These are phyloP conservation scores for Carallia pectinifolia DNA, from an alignment of 345 rosid genomes.

Conservation along the genomic window DNA sequence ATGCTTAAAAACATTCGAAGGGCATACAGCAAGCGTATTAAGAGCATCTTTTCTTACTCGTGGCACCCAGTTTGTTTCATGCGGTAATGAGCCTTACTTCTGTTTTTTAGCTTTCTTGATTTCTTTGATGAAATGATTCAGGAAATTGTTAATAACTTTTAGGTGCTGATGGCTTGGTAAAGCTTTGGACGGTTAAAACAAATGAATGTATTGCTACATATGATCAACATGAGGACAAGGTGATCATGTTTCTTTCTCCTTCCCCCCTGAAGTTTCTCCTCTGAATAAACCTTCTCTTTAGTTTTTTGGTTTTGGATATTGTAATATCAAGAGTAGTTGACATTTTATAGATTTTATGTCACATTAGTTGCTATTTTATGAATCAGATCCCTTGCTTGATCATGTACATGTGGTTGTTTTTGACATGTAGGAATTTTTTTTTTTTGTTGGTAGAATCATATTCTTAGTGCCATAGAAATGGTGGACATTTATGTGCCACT, in stretches of 20 bases:
- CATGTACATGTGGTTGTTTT: too few relatives aligned
- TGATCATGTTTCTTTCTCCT: slow-evolving; percentile 12
- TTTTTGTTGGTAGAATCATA: too few relatives aligned
- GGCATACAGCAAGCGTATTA: slow-evolving; percentile 87
- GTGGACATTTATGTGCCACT: too few relatives aligned
- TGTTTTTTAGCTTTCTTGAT: slow-evolving; percentile 13
- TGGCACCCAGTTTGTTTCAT: slow-evolving; percentile 87
- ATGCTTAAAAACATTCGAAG: slow-evolving; percentile 96
- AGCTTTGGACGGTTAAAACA: slow-evolving; percentile 83
- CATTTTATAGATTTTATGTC: background rate
- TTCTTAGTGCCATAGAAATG: too few relatives aligned
- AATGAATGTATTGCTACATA: slow-evolving; percentile 89
- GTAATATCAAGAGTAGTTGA: background rate
- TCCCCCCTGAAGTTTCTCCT: background rate
- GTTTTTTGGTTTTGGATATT: slow-evolving; percentile 1
- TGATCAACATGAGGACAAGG: slow-evolving; percentile 96
- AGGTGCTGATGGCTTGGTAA: slow-evolving; percentile 97
- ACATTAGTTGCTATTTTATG: too few relatives aligned
- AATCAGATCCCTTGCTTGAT: too few relatives aligned
- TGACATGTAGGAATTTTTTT: too few relatives aligned
- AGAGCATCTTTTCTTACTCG: slow-evolving; percentile 85
- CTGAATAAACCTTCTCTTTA: background rate
- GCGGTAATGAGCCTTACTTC: slow-evolving; percentile 50
- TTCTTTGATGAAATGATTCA: slow-evolving; percentile 9
- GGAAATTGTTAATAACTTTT: slow-evolving; percentile 21